Conservation (phyloP, 129 eudicot genomes). For the Tagetes erecta region DNA sequence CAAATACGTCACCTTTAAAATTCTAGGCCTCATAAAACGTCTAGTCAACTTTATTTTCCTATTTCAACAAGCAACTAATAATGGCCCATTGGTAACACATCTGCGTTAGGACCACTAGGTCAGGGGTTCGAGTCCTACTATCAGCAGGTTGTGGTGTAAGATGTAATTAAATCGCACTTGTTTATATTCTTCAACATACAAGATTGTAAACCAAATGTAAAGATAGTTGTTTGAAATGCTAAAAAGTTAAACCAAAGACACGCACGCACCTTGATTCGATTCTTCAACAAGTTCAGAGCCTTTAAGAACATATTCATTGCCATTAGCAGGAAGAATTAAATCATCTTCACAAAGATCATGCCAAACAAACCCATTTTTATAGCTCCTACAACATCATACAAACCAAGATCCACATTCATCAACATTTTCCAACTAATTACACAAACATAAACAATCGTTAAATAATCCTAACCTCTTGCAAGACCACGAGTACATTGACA, state of each 20-base stretch:
- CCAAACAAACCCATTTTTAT: constrained; percentile 95
- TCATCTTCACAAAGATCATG: constrained; percentile 96
- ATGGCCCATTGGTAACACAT: neutral
- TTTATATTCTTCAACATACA: neutral
- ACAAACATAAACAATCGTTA: neutral
- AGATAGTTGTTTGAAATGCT: constrained; percentile 2
- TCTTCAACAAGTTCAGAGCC: constrained; percentile 96
- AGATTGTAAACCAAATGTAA: neutral
- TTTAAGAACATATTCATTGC: constrained; percentile 88
- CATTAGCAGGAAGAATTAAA: constrained; percentile 85
- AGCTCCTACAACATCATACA: constrained; percentile 57
- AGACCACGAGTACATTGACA: constrained; percentile 94
- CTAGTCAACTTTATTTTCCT: neutral
- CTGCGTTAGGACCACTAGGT: no score
- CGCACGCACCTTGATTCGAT: constrained; percentile 65
- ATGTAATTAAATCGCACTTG: neutral
- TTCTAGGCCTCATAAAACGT: neutral
- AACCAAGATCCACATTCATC: constrained; percentile 11
- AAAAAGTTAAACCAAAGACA: neutral
- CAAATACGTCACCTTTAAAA: neutral
- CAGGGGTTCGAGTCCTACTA: no score
- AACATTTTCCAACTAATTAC: neutral
- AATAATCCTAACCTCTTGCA: constrained; percentile 78
- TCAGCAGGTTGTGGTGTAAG: no score
- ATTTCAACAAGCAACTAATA: neutral